phyloP scores from a whole-genome alignment of 2,329 filamentous ascomycete genomes.

The Nigrospora osmanthi region DNA sequence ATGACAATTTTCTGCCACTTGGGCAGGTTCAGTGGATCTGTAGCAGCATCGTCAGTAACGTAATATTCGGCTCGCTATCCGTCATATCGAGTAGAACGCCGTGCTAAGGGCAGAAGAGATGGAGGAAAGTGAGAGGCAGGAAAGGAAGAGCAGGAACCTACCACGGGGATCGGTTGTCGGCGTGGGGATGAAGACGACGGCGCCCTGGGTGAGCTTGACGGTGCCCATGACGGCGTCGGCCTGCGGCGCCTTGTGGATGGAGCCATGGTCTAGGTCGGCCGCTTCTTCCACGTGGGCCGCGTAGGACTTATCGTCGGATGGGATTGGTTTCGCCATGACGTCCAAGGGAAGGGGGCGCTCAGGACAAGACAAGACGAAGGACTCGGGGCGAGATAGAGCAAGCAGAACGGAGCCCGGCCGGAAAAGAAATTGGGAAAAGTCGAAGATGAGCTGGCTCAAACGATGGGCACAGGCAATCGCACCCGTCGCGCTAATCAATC shows the following conservation, averaged over 20 bases:
- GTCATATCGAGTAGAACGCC: too few relatives aligned
- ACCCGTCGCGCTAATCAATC: too few relatives aligned
- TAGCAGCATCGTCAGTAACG: constrained; percentile 3
- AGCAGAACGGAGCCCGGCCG: too few relatives aligned
- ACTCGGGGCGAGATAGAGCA: too few relatives aligned
- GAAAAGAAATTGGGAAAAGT: too few relatives aligned
- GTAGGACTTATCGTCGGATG: background rate
- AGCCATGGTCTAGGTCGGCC: background rate
- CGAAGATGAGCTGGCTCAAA: too few relatives aligned
- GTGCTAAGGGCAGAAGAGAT: too few relatives aligned
- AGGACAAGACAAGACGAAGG: too few relatives aligned
- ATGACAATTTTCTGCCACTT: constrained; percentile 19
- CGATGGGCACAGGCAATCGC: too few relatives aligned
- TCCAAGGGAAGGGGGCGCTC: too few relatives aligned
- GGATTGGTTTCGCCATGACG: too few relatives aligned
- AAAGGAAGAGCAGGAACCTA: background rate
- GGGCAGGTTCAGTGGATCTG: constrained; percentile 20
- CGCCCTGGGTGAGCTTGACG: constrained; percentile 20
- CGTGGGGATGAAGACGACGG: constrained; percentile 23
- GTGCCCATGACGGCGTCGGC: constrained; percentile 8
- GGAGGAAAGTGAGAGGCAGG: too few relatives aligned
- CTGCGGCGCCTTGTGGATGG: background rate
- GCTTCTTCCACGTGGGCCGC: background rate
- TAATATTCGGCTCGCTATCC: background rate
- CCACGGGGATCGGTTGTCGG: constrained; percentile 23